These are phyloP conservation scores for Phytopythium helicoides DNA, from an alignment of 352 stramenopile genomes.

Conservation along the genomic window DNA sequence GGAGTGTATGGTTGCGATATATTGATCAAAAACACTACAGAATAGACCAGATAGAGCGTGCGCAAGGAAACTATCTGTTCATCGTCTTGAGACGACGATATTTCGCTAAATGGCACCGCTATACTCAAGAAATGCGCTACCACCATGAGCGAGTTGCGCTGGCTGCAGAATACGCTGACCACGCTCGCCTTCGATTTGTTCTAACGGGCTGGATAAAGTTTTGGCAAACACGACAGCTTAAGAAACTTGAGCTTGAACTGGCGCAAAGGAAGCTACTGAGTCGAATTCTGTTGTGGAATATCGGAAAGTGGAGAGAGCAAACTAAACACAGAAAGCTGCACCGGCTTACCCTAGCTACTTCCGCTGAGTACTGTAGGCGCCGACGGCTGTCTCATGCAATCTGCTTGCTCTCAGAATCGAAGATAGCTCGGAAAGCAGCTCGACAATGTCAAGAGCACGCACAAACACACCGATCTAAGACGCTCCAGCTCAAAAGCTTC, in stretches of 20 bases:
- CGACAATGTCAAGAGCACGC: neutral
- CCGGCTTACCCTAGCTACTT: too few relatives aligned
- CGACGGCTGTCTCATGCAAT: too few relatives aligned
- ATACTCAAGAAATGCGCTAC: neutral
- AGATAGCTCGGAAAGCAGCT: neutral
- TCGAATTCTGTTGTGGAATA: neutral
- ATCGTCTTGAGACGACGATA: neutral
- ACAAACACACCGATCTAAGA: neutral
- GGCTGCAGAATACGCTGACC: neutral
- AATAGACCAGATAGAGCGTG: neutral
- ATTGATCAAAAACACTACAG: slow-evolving; percentile 3
- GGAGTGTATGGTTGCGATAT: slow-evolving; percentile 19
- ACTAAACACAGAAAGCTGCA: too few relatives aligned
- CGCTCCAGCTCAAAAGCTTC: slow-evolving; percentile 5
- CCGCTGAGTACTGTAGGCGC: too few relatives aligned
- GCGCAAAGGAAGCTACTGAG: neutral
- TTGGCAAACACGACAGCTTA: too few relatives aligned
- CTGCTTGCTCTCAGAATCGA: too few relatives aligned
- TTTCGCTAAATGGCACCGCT: neutral
- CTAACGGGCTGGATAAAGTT: neutral
- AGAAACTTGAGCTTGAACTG: neutral
- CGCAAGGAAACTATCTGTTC: neutral
- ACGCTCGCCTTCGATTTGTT: neutral
- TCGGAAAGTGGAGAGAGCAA: too few relatives aligned
- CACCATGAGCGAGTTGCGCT: neutral